phyloP scores from a whole-genome alignment of 2,329 filamentous ascomycete genomes.

The Pseudogymnoascus sp. region DNA sequence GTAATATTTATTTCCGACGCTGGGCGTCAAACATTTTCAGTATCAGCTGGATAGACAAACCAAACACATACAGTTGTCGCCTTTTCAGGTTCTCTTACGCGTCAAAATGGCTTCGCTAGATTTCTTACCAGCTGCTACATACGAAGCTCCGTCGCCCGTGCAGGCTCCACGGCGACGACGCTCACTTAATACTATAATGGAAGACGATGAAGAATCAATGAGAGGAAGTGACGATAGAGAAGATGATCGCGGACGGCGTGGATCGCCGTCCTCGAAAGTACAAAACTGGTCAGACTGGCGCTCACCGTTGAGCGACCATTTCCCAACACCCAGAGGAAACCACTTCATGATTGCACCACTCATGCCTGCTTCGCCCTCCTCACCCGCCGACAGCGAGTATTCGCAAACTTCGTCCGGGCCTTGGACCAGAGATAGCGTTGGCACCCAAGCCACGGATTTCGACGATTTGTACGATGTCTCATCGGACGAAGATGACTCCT shows the following conservation, averaged over 20 bases:
- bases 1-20: slow-evolving; percentile 23
- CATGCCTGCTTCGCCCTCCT: slow-evolving; percentile 51
- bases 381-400: slow-evolving; percentile 44
- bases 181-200: slow-evolving; percentile 57
- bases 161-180: slow-evolving; percentile 44
- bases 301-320: slow-evolving; percentile 47
- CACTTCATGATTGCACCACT: slow-evolving; percentile 57
- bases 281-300: slow-evolving; percentile 23
- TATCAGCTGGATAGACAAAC: slow-evolving; percentile 2
- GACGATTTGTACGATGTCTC: slow-evolving; percentile 81
- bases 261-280: slow-evolving; percentile 31
- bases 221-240: slow-evolving; percentile 24
- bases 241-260: slow-evolving; percentile 26
- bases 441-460: slow-evolving; percentile 64
- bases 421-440: slow-evolving; percentile 55
- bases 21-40: slow-evolving; percentile 19
- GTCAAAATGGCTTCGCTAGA: slow-evolving; percentile 28
- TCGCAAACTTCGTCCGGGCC: slow-evolving; percentile 48
- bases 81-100: background rate
- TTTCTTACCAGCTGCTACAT: slow-evolving; percentile 40
- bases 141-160: slow-evolving; percentile 42
- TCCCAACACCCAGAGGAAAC: slow-evolving; percentile 62
- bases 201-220: slow-evolving; percentile 38
- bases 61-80: slow-evolving; percentile 8
- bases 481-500: slow-evolving; percentile 59